Base-by-base conservation (phyloP, 108 stramenopile species). In the Cyclotella kingstonii region DNA sequence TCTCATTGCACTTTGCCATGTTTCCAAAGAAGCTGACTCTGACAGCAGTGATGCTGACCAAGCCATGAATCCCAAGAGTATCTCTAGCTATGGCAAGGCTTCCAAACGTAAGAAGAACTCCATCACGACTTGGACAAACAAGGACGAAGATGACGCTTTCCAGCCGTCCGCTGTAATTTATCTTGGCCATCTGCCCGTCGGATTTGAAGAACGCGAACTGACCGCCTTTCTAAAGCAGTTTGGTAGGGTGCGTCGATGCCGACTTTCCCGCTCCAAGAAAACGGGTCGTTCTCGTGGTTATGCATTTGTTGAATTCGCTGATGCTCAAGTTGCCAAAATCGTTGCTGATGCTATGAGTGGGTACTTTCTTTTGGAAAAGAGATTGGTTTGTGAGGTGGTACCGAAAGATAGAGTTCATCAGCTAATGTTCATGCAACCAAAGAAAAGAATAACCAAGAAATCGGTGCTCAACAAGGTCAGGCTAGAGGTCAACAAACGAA, bases 261-360 rank as follows among this genome's bases (percentile, higher is more conserved):
- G 90, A 11, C 60, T 99, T 14, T 87, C 87, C 27, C 87, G 98
- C 12, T 90, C 86, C 33, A 74, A 79, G 48, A 88, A 93, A 66
- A 91, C 93, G 7, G 94, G 91, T 14, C 66, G 74, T 35, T 77
- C 92, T 25, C 67, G 83, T 31, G 97, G 98, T 3, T 98, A 97
- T 68, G 99, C 94, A 14, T 99, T 98, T 81, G 77, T 93, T 17
- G 81, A 98, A 77, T 98, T 98, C 57, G 79, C 35, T 7, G 78
- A 84, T 52, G 44, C 76, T 2, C 90, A 95, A 47, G 90, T 93
- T 7, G 94, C 98, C 9, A 51, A 45, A 6, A 95, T 98, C 54
- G 99, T 95, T 3, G 95, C 96, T 6, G 94, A 98, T 27, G 93
- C 97, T 23, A 90, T 99, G 90, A 71, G 89, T 40, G 91, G 95